Base-by-base conservation (phyloP, 2,329 filamentous ascomycete species). In the Diaporthe aspalathi region DNA sequence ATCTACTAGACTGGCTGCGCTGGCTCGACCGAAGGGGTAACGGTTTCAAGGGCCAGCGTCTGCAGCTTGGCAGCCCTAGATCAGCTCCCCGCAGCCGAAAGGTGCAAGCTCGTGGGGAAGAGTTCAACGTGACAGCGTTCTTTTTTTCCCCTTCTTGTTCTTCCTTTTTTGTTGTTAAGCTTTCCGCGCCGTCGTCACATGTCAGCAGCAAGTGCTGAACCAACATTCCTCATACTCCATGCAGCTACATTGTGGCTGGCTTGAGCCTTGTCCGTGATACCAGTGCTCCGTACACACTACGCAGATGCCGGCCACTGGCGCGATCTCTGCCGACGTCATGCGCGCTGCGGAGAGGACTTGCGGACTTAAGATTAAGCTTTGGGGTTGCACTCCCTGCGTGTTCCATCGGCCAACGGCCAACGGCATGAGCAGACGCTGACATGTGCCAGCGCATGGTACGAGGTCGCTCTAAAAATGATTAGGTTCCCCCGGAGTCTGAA, bases 61-160 rank as follows among this genome's bases (percentile, higher is more conserved):
- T 68, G 56, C 29, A 50, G 45, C 45, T 57, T 60, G 67, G 67
- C 67, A 72, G 67, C 67, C 70, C 68, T 53, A 56, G 70, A 67
- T 53, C 67, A 70, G 52, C 60, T 70, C 70, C 70, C 70, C 67
- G 53, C 67, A 72, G 56, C 60, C 24, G 43, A 53, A 17, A 40
- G 57, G 43, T 40, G 60, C 62, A 72, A 70, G 68, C 68, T 50
- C 68, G 53, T 72, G 71, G 71, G 71, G 67, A 70, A 60, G 47
- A 32, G 5, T 43, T 43, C 52, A 35, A 67, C 22, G 24, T 24
- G 65, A 47, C 38, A 43, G 35, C 20, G 47, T 35, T 35, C 32
- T 35, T 9, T 35, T 9, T 35, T 9, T 35, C n/a, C 8, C 8
- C 49, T 9, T 40, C 27, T 66, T 67, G n/a, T 67, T 67, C 2